These are phyloP conservation scores for Kluyveromyces sp. DNA, from an alignment of 1,139 yeast genomes.

Conservation along the genomic window DNA sequence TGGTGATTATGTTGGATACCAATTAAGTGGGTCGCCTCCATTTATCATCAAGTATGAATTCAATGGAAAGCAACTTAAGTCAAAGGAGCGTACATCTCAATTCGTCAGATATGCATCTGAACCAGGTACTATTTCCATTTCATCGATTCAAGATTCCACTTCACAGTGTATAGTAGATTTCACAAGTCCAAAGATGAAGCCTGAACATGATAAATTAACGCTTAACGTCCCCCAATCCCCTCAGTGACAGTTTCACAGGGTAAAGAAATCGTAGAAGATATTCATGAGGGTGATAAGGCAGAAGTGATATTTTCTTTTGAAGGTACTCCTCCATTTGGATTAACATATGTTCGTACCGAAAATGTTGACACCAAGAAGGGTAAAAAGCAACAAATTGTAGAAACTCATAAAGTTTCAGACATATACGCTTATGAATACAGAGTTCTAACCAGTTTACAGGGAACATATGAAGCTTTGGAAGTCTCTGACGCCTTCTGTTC, in stretches of 20 bases:
- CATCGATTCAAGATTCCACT: constrained; percentile 67
- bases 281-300: constrained; percentile 85
- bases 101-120: constrained; percentile 71
- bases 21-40: constrained; percentile 73
- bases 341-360: constrained; percentile 48
- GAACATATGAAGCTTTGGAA: constrained; percentile 87
- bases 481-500: constrained; percentile 75
- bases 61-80: constrained; percentile 52
- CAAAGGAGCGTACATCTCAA: constrained; percentile 47
- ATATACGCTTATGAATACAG: constrained; percentile 63
- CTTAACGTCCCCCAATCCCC: constrained; percentile 69
- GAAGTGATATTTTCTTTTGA: constrained; percentile 60
- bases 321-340: constrained; percentile 64
- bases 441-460: constrained; percentile 76
- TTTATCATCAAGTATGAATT: constrained; percentile 68
- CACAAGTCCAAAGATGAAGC: constrained; percentile 33
- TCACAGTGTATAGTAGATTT: constrained; percentile 65
- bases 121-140: constrained; percentile 67
- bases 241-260: constrained; percentile 86
- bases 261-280: constrained; percentile 63
- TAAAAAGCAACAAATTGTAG: constrained; percentile 48
- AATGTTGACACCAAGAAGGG: constrained; percentile 31
- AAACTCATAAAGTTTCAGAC: constrained; percentile 65
- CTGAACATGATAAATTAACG: constrained; percentile 37
- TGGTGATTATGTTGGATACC: constrained; percentile 79